Conservation (phyloP, 495 filamentous ascomycete genomes). For the Penicillium riverlandense region DNA sequence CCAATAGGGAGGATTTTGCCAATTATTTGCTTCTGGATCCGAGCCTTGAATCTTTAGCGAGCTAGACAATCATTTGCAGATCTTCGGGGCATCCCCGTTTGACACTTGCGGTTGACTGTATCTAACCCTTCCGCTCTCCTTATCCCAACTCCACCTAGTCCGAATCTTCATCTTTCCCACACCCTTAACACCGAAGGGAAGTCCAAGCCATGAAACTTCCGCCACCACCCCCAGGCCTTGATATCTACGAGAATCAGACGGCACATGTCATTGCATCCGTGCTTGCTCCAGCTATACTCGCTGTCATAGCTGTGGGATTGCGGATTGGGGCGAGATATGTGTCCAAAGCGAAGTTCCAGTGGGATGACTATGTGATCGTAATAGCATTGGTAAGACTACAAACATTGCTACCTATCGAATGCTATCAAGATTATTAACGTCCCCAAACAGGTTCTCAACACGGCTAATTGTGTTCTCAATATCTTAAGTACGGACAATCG, state of each 20-base stretch:
- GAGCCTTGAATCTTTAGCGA: neutral
- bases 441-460: neutral
- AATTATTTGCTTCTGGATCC: neutral
- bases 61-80: neutral
- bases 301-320: neutral
- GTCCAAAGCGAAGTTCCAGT: neutral
- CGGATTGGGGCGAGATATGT: neutral
- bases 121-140: neutral
- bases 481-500: neutral
- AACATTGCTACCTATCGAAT: neutral
- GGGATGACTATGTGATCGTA: neutral
- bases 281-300: neutral
- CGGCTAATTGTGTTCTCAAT: neutral
- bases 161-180: neutral
- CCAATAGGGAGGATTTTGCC: too few species aligned
- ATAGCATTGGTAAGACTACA: neutral
- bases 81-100: neutral
- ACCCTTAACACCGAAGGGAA: neutral
- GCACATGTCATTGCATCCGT: neutral
- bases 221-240: neutral
- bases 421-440: neutral
- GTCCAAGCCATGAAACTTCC: neutral
- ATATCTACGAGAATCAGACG: neutral
- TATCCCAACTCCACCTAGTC: neutral
- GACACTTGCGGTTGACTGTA: neutral